Base-by-base conservation (phyloP, 2,329 filamentous ascomycete species). In the Neofusicoccum kwambonambiense region DNA sequence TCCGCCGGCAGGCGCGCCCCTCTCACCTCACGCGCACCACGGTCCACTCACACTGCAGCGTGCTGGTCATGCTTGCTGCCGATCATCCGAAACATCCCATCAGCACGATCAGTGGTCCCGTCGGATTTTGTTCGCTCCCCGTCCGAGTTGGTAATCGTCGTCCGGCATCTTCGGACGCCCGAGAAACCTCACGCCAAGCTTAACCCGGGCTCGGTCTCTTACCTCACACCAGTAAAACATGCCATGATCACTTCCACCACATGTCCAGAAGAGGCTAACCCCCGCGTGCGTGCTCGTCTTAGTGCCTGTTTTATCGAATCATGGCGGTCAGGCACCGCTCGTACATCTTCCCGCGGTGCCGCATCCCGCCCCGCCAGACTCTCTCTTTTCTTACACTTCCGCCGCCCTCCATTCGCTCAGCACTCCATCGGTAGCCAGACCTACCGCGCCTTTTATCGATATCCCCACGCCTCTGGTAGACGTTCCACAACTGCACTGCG, bases 271-370 rank as follows among this genome's bases (percentile, higher is more conserved):
- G 19, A 22, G 61, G 61, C 61, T 63, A 63, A 63, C 49, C 15
- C 49, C 37, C 41, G 47, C 35, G 49, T 63, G 35, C 47, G 15
- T 27, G 13, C 42, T 6, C 19, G 17, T 17, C 44, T 42, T 65
- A 65, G 64, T 65, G 64, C 47, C 64, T 15, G 49, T 51, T 27
- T 42, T 64, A 22, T 35, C 39, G 27, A 17, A 64, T 35, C 61
- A 66, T 64, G 64, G 50, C 64, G 64, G 41, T 39, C 64, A 66
- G 64, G 64, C 50, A 64, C 64, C 64, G 61, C 61, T 65, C 62
- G 49, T 61, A 61, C 63, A 50, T 64, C 54, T 42, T 49, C 56
- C 56, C 34, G 44, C 31, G 44, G 15, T 54, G 45, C 35, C 54
- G 42, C 54, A 34, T 17, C 12, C 45, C 37, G 41, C 19, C 13